A percentile compares a stretch with the other conserved stretches of the same genome.
phyloP scores from a whole-genome alignment of 176 grass and related monocot species.

The Saccharum officinarum region DNA sequence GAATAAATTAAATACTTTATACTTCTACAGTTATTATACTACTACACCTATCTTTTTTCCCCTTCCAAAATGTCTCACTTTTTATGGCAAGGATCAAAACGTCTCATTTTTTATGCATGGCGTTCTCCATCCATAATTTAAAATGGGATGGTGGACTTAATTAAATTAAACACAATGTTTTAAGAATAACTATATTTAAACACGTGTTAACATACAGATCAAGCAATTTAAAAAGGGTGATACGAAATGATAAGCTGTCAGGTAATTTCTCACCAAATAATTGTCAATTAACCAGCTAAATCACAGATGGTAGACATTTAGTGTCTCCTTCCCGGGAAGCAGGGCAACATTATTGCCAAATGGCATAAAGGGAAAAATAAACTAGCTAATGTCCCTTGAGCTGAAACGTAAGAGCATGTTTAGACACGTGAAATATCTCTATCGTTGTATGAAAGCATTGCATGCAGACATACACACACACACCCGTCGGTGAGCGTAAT shows the following conservation, averaged over 20 bases:
- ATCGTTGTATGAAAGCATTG: not conserved
- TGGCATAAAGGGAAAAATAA: not conserved
- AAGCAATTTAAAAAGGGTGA: not conserved
- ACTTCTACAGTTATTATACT: too few relatives aligned
- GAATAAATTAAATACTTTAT: too few relatives aligned
- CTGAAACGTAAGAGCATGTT: not conserved
- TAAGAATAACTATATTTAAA: not conserved
- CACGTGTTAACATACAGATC: not conserved
- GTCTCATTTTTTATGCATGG: too few relatives aligned
- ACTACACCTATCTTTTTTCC: too few relatives aligned
- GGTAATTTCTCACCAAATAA: not conserved
- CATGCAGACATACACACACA: not conserved
- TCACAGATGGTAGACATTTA: not conserved
- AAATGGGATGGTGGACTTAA: not conserved
- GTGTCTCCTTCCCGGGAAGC: not conserved
- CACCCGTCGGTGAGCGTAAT: not conserved
- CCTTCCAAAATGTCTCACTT: too few relatives aligned
- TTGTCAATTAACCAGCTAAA: not conserved
- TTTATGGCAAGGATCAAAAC: too few relatives aligned
- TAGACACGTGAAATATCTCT: not conserved
- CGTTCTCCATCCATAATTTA: too few relatives aligned
- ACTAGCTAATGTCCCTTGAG: not conserved
- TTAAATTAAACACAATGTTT: not conserved
- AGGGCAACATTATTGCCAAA: not conserved
- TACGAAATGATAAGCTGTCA: not conserved